These are phyloP conservation scores for Paramecium sexaurelia DNA, from an alignment of 73 alveolate species.

Conservation along the genomic window DNA sequence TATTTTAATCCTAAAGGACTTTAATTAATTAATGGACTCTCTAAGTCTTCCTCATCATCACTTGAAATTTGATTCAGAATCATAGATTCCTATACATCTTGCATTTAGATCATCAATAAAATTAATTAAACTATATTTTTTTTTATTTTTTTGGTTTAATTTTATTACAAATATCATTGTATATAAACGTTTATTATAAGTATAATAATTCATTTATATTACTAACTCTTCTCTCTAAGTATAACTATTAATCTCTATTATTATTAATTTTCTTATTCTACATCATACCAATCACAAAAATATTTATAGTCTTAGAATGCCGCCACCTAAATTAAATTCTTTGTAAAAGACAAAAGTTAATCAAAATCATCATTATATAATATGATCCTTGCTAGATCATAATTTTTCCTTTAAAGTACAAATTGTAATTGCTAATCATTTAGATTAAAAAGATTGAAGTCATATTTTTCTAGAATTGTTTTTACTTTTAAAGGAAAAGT, in stretches of 20 bases:
- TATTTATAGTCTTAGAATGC: no score
- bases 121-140: not conserved
- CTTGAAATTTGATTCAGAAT: not conserved
- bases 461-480: no score
- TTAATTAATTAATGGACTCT: not conserved
- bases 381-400: no score
- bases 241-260: not conserved
- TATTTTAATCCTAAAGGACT: not conserved
- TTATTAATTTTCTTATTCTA: not conserved
- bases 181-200: not conserved
- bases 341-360: no score
- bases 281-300: not conserved
- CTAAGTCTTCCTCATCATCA: not conserved
- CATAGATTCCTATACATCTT: not conserved
- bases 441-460: no score
- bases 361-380: no score
- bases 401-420: no score
- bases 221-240: not conserved
- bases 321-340: no score
- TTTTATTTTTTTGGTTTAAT: not conserved
- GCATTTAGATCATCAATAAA: conserved; percentile 25
- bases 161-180: not conserved
- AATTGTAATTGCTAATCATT: no score
- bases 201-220: not conserved
- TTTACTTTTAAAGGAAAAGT: not conserved